phyloP scores from a whole-genome alignment of 2,329 filamentous ascomycete species.

The Fusarium floridanum region DNA sequence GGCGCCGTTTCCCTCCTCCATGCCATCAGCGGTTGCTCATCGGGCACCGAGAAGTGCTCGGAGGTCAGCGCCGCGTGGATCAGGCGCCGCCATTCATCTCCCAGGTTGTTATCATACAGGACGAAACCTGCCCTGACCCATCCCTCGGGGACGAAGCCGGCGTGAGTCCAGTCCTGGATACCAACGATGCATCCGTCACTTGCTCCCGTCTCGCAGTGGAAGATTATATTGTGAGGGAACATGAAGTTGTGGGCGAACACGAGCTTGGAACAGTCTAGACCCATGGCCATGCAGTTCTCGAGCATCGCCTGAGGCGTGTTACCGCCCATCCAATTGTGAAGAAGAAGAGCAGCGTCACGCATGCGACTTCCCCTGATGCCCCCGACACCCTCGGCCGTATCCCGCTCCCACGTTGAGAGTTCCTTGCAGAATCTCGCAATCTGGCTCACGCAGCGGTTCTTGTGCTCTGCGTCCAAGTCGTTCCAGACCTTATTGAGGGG shows the following conservation, averaged over 20 bases:
- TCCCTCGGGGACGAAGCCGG: not conserved
- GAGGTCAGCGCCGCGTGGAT: not conserved
- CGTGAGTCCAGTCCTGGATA: not conserved
- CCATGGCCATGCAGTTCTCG: not conserved
- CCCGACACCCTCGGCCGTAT: not conserved
- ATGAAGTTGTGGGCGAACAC: not conserved
- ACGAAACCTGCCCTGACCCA: not conserved
- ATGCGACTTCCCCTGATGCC: not conserved
- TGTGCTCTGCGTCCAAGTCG: not conserved
- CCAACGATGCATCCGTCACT: not conserved
- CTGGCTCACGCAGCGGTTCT: not conserved
- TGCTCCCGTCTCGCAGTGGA: not conserved
- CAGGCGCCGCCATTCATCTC: not conserved
- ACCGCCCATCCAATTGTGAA: not conserved
- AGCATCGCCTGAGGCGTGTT: not conserved
- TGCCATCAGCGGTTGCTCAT: not conserved
- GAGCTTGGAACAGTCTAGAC: not conserved
- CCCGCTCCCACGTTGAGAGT: not conserved
- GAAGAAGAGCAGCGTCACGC: not conserved
- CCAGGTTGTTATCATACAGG: not conserved
- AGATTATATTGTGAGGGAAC: not conserved
- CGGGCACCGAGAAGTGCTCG: not conserved
- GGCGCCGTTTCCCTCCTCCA: not conserved
- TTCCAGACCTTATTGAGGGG: not conserved
- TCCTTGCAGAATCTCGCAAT: not conserved